A percentile compares a stretch with the other conserved stretches of the same genome.
phyloP scores from a whole-genome alignment of 2,329 filamentous ascomycete genomes.

The Aspergillus eucalypticola region DNA sequence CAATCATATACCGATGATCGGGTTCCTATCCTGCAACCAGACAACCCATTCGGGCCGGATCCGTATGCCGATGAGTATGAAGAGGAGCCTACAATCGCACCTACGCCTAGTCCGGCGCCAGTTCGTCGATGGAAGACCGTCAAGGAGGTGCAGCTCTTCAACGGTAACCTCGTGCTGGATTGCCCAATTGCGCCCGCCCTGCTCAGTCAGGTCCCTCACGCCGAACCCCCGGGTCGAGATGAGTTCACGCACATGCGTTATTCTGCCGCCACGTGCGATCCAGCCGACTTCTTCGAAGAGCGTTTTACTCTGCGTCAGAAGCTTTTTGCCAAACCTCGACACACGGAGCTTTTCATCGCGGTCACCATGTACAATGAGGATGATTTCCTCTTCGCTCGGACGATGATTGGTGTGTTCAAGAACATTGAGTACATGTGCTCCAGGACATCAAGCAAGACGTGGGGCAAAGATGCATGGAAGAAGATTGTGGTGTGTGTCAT shows the following conservation, averaged over 20 bases:
- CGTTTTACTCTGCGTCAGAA: slow-evolving; percentile 90
- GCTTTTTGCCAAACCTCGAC: slow-evolving; percentile 86
- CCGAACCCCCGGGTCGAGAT: slow-evolving; percentile 75
- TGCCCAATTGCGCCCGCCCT: slow-evolving; percentile 90
- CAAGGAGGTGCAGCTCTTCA: slow-evolving; percentile 95
- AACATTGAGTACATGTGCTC: slow-evolving; percentile 99
- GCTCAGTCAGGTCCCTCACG: slow-evolving; percentile 83
- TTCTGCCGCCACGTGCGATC: slow-evolving; percentile 91
- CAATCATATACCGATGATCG: slow-evolving; percentile 67
- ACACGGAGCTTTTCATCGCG: slow-evolving; percentile 94
- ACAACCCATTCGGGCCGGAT: slow-evolving; percentile 64
- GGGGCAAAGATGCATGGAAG: slow-evolving; percentile 98
- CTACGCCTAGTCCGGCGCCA: slow-evolving; percentile 56
- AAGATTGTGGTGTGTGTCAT: slow-evolving; percentile 99
- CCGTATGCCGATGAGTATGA: slow-evolving; percentile 53
- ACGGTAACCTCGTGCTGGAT: slow-evolving; percentile 94
- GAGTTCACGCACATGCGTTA: slow-evolving; percentile 80
- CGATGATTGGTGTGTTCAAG: slow-evolving; percentile 96
- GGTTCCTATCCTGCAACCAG: slow-evolving; percentile 72
- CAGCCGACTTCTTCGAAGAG: slow-evolving; percentile 79
- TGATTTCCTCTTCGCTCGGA: slow-evolving; percentile 90
- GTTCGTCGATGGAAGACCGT: slow-evolving; percentile 97
- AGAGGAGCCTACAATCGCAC: slow-evolving; percentile 38
- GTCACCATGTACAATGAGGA: slow-evolving; percentile 99
- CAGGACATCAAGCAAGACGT: slow-evolving; percentile 89